Evolutionary conservation across 805 yeast species (phyloP).

Genomic region (Suhomyces pyralidae): DNA sequence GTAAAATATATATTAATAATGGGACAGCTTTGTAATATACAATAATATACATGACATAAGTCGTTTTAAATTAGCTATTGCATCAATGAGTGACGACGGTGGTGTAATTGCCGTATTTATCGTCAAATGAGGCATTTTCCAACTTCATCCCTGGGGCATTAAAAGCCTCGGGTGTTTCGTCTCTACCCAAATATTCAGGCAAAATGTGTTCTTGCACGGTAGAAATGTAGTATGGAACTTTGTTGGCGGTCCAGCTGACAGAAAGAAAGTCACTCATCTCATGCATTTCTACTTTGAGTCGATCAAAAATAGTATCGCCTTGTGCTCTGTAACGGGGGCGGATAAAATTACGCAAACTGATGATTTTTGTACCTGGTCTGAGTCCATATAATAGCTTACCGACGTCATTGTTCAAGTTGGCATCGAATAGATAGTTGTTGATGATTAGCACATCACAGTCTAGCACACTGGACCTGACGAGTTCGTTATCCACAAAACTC

Average conservation of each 20-base stretch:
- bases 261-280: conserved; percentile 63
- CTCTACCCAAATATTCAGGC: conserved; percentile 26
- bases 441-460: conserved; percentile 71
- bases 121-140: conserved; percentile 22
- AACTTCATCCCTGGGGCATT: background rate
- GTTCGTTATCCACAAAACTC: conserved; percentile 66
- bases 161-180: background rate
- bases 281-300: conserved; percentile 57
- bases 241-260: conserved; percentile 89
- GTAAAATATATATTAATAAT: background rate
- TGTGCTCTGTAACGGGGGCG: conserved; percentile 69
- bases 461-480: conserved; percentile 52
- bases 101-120: conserved; percentile 72
- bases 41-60: background rate
- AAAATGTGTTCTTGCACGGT: conserved; percentile 50
- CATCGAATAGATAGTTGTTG: conserved; percentile 82
- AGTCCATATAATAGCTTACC: conserved; percentile 61
- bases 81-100: conserved; percentile 27
- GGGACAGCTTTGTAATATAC: conserved; percentile 6
- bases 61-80: background rate
- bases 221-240: conserved; percentile 74
- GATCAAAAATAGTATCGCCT: conserved; percentile 58
- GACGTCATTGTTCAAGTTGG: conserved; percentile 65
- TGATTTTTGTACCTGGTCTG: conserved; percentile 72
- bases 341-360: conserved; percentile 75